Evolutionary conservation across 1,284 basidiomycete genomes (phyloP), one percentile per base, ranked within the genome.

Genomic region (Tilletia horrida): DNA sequence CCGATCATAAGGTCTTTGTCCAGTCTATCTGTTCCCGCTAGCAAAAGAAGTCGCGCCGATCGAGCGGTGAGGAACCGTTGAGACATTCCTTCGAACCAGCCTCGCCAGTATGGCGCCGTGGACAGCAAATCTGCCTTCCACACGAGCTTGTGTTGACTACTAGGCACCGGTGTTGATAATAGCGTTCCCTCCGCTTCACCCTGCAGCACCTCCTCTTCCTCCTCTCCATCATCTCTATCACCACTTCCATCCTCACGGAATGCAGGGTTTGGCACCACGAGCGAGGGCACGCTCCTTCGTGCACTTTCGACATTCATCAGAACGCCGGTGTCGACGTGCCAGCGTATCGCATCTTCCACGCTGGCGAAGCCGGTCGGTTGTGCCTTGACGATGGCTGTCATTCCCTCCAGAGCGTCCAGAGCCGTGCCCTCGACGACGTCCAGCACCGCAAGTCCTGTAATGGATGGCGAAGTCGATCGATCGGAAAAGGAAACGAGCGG

Each of bases 381-480:
- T 16, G 89, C 86, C 64, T 89, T 88, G n/a, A 98, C 86, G 29
- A 98, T 88, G 52, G 85, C 87, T 69, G 91, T 88, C 95, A 99
- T 98, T 71, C 90, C 87, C 0, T 91, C 90, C 7, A 98, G 86
- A 0, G 93, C 91, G 59, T 95, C 93, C 44, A 97, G 85, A 0
- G 96, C 94, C n/a, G 92, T 92, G 7, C 94, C 95, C 85, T 99
- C 95, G 0, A 99, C 96, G 7, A 97, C 93, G 76, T 98, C 96
- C 1, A 99, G 84, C 1, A 97, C 93, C 0, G 88, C 87, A 0
- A 97, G 89, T 0, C 96, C 95, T 23, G 50, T 52, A 6, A 52
- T 52, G 23, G 50, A 52, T 8, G 23, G 45, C 18, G 45, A 6
- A 85, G 85, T 23, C 25, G 44, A 16, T 35, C 11, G 9, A 50